Evolutionary conservation across 2,329 filamentous ascomycete species (phyloP), one percentile per base, ranked within the genome.

Genomic region (Talaromyces sp.): DNA sequence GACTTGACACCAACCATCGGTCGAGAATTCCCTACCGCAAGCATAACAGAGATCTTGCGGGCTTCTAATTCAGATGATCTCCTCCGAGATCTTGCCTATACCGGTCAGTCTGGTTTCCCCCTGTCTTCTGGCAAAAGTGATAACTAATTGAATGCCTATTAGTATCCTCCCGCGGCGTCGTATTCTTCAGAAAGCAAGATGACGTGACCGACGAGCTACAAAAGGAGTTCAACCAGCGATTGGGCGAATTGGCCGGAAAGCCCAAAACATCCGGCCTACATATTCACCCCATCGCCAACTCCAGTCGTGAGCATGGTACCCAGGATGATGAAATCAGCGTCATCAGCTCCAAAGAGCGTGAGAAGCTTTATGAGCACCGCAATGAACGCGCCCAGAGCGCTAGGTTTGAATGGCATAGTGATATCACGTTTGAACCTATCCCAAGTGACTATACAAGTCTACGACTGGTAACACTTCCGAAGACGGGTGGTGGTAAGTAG

Each of bases 1-100:
- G 83, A 85, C 63, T 74, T 83, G 2, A 86, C 83, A 2, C 82
- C 83, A 7, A 75, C 80, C 19, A 84, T 85, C 67, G 83, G 83
- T 15, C 76, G 76, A 22, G 83, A 85, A 69, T 85, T 51, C 17
- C 51, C 51, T 27, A 73, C 73, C 15, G 76, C 78, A 2, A 80
- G 77, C 61, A 70, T 83, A 43, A 74, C 72, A 58, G 87, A 91
- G 38, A 83, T 85, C 67, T 69, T 79, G 27, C 68, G 67, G 0
- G 76, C 75, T 22, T 72, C 74, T 0, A 76, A 77, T 58, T 74
- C 75, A 1, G 76, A 78, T 62, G 74, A 76, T 7, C 67, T 77
- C 1, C 67, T 78, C 5, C 68, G 74, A 1, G 76, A 78, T 2
- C 70, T 78, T n/a, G 74, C 76, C 13, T 69, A 77, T 34, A 78